Evolutionary conservation across 805 yeast genomes (phyloP).

Genomic region (Ogataea trehaloabstinens): DNA sequence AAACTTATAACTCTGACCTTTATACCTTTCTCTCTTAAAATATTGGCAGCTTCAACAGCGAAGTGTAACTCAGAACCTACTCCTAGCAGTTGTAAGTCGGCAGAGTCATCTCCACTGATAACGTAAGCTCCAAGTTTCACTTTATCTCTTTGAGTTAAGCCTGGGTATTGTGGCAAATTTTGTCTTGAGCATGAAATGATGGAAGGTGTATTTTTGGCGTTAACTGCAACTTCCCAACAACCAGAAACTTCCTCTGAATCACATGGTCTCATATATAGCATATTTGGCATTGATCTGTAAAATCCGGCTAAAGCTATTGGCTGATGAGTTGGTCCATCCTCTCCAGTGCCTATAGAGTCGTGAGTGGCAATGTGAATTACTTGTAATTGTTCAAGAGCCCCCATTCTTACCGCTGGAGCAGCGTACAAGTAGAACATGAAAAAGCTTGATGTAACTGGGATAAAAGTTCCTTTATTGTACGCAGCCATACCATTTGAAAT

Average conservation of each 20-base stretch:
- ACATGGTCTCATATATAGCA: slow-evolving; percentile 86
- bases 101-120: slow-evolving; percentile 51
- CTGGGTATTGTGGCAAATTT: slow-evolving; percentile 87
- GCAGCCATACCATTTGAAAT: slow-evolving; percentile 96
- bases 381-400: slow-evolving; percentile 79
- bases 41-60: slow-evolving; percentile 77
- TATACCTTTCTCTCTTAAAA: slow-evolving; percentile 59
- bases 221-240: slow-evolving; percentile 66
- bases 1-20: slow-evolving; percentile 82
- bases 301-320: slow-evolving; percentile 85
- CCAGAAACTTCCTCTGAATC: slow-evolving; percentile 87
- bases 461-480: slow-evolving; percentile 87
- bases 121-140: slow-evolving; percentile 94
- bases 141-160: slow-evolving; percentile 76
- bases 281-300: slow-evolving; percentile 74
- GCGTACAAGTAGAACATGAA: slow-evolving; percentile 48
- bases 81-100: slow-evolving; percentile 66
- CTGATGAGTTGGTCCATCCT: slow-evolving; percentile 92
- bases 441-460: slow-evolving; percentile 36
- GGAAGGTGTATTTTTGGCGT: slow-evolving; percentile 61
- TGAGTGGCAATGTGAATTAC: slow-evolving; percentile 86
- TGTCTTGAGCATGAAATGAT: slow-evolving; percentile 79
- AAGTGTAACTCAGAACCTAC: slow-evolving; percentile 93
- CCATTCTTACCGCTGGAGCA: slow-evolving; percentile 82
- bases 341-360: slow-evolving; percentile 88